Evolutionary conservation across 768 basidiomycete species (phyloP), one percentile per base, ranked within the genome.

Genomic region (Lactifluus volemus): DNA sequence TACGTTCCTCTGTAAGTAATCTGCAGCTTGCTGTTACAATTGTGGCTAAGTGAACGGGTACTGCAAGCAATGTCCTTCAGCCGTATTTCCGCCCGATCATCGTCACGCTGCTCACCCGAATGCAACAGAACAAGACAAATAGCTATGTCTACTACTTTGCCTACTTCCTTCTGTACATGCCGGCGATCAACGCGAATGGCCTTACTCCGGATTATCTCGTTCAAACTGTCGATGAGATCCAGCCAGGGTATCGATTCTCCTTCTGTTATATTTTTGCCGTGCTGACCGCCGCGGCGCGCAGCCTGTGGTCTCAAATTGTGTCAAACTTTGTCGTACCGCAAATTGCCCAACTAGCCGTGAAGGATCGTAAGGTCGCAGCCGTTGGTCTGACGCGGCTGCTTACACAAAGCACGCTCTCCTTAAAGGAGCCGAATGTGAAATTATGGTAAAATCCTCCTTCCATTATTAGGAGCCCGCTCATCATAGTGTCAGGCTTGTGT

Each of bases 111-210:
- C 77, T 98, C 38, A 95, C 84, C 3, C 81, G 95, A 50, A 79
- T 98, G 77, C 93, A 95, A 67, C 80, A 83, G 21, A 90, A 81
- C 75, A 93, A 93, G 73, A 96, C 94, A 19, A 88, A 94, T 65
- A 88, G 85, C 71, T 98, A 86, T 71, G 84, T 85, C 8, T 89
- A 92, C 71, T 79, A 84, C 52, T 88, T 98, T 70, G 80, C 89
- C 5, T 78, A 82, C 67, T 96, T 96, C 74, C 70, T 95, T 63
- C 74, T 88, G 34, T 89, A 84, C 72, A 76, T 80, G 21, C 81
- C 89, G 73, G 92, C 93, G 14, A 71, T 96, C 66, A 79, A 88
- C 58, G 81, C 84, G 29, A 81, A 84, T 1, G 87, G 85, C 5
- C 75, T 95, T 29, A 81, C 82, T 0, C 89, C 94, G 0, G 90